Percentiles rank a stretch among this genome's conserved stretches.
Conservation (phyloP, 1,284 basidiomycete species). For the Spongispora temasekensis region DNA sequence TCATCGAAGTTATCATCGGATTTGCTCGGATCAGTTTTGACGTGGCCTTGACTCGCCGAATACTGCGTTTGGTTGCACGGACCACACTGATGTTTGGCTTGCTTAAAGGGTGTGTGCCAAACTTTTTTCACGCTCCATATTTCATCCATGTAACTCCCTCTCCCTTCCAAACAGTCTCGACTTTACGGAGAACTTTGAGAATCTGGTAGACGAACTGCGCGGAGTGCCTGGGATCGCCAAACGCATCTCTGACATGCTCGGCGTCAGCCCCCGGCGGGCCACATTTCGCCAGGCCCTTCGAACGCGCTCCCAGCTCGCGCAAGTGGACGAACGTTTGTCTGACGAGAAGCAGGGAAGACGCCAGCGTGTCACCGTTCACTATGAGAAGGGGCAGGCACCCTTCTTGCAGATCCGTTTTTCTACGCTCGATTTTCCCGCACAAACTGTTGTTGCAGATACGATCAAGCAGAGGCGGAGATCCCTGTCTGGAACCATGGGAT, state of each 20-base stretch:
- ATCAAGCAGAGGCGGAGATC: conserved; percentile 23
- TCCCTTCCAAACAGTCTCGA: conserved; percentile 40
- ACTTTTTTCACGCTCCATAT: background rate
- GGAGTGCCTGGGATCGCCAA: conserved; percentile 21
- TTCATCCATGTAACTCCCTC: background rate
- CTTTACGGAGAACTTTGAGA: conserved; percentile 43
- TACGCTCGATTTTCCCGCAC: conserved; percentile 46
- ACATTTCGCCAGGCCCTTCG: conserved; percentile 44
- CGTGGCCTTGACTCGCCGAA: conserved; percentile 52
- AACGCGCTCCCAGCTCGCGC: conserved; percentile 24
- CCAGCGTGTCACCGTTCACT: conserved; percentile 57
- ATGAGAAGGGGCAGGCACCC: conserved; percentile 51
- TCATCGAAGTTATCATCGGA: conserved; percentile 64
- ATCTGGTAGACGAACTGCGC: conserved; percentile 39
- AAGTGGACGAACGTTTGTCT: background rate
- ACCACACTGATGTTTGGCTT: conserved; percentile 59
- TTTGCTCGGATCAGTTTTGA: conserved; percentile 58
- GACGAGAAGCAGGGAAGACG: conserved; percentile 19
- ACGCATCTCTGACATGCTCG: conserved; percentile 43
- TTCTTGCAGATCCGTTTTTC: conserved; percentile 65
- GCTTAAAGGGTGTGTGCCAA: conserved; percentile 60
- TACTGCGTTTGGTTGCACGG: conserved; percentile 56
- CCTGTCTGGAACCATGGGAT: conserved; percentile 7
- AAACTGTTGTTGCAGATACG: conserved; percentile 35
- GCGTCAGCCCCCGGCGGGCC: conserved; percentile 51